Evolutionary conservation across 225 moss, liverwort and hornwort genomes (phyloP).

Genomic region (Ulota crispa): DNA sequence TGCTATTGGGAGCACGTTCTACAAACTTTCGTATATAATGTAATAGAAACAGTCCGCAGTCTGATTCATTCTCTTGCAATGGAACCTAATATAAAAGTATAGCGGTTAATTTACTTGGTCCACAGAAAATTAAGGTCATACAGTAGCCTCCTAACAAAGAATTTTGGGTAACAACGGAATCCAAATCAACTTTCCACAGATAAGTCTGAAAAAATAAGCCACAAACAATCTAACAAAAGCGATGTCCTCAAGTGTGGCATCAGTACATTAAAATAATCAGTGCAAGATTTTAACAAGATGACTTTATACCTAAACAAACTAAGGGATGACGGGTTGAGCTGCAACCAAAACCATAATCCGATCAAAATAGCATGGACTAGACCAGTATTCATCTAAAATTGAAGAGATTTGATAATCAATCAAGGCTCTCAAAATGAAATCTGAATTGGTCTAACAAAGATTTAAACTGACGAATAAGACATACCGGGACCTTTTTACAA

Average conservation of each 20-base stretch:
- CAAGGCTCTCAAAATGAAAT: neutral
- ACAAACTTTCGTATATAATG: constrained; percentile 80
- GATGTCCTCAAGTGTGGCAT: neutral
- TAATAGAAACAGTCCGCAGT: constrained; percentile 88
- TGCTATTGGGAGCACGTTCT: constrained; percentile 49
- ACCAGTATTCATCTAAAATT: constrained; percentile 4
- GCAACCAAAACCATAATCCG: neutral
- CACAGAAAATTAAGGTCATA: neutral
- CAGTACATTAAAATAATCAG: neutral
- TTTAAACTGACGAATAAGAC: constrained; percentile 11
- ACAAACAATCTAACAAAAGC: neutral
- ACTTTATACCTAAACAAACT: neutral
- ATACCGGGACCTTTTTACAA: constrained; percentile 74
- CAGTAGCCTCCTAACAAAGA: neutral
- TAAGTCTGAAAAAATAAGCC: neutral
- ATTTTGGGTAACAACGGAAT: neutral
- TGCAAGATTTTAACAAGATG: neutral
- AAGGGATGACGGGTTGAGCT: neutral
- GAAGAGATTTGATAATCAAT: neutral
- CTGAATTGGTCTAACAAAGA: neutral
- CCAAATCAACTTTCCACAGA: neutral
- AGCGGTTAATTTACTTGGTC: neutral
- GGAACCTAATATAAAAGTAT: constrained; percentile 62
- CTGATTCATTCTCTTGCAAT: constrained; percentile 93
- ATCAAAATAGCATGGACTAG: neutral